Conservation (phyloP, 2,329 filamentous ascomycete species). For the Trichophaea hybrida region DNA sequence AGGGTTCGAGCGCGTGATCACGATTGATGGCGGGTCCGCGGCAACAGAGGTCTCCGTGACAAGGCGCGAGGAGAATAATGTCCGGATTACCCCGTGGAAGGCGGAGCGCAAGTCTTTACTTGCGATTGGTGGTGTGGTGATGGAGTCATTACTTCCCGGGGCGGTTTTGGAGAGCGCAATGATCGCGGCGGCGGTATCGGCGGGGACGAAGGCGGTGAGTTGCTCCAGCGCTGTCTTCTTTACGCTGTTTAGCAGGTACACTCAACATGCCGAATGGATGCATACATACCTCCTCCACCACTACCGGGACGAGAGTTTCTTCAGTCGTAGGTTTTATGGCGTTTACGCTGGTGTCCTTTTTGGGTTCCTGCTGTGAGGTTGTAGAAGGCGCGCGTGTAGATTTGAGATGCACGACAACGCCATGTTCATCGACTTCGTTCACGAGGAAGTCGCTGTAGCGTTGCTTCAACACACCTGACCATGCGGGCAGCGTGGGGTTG, state of each 20-base stretch:
- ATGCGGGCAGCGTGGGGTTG: conserved; percentile 42
- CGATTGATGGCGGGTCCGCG: conserved; percentile 52
- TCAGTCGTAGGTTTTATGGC: background rate
- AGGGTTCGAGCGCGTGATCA: conserved; percentile 38
- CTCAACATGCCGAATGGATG: background rate
- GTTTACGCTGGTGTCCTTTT: too few species aligned
- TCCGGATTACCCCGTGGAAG: conserved; percentile 50
- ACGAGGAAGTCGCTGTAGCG: conserved; percentile 84
- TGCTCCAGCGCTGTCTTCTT: background rate
- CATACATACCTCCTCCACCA: conserved; percentile 3
- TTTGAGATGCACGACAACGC: conserved; percentile 58
- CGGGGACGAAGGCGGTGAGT: background rate
- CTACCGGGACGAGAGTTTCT: background rate
- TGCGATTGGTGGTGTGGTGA: conserved; percentile 38
- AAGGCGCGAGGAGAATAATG: conserved; percentile 62
- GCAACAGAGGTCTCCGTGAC: conserved; percentile 50
- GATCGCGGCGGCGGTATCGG: background rate
- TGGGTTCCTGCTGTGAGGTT: too few species aligned
- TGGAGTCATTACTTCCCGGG: background rate
- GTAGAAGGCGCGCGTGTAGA: conserved; percentile 27
- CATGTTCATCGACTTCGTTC: conserved; percentile 68
- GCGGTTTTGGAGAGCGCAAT: background rate
- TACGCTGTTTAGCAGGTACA: background rate
- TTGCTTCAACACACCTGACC: conserved; percentile 53
- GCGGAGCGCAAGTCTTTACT: conserved; percentile 48